Conservation (phyloP, 371 early-diverging fungal genomes). For the Mucor piriformis region DNA sequence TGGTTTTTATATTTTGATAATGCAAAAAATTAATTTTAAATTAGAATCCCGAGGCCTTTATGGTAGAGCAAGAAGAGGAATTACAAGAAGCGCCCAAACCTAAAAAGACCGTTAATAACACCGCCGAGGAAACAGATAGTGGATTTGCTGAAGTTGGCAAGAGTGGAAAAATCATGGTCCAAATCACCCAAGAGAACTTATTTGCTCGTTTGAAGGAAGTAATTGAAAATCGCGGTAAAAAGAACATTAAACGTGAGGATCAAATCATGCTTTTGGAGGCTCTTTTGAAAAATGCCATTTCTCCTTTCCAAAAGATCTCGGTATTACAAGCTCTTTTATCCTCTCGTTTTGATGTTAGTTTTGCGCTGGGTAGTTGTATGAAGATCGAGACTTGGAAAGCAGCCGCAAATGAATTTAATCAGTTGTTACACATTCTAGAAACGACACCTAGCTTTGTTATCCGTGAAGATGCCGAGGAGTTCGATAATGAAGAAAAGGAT, state of each 20-base stretch:
- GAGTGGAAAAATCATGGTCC: constrained; percentile 67
- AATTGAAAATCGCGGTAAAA: constrained; percentile 88
- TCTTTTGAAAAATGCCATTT: constrained; percentile 67
- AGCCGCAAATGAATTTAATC: constrained; percentile 71
- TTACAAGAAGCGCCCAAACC: constrained; percentile 1
- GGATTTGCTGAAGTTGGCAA: constrained; percentile 86
- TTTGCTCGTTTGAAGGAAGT: constrained; percentile 82
- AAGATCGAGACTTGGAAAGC: constrained; percentile 78
- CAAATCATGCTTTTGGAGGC: constrained; percentile 70
- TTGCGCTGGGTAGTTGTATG: constrained; percentile 70
- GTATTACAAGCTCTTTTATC: constrained; percentile 90
- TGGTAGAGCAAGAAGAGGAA: constrained; percentile 52
- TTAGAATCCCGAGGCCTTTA: constrained; percentile 54
- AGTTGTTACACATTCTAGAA: constrained; percentile 76
- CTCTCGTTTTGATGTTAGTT: constrained; percentile 85
- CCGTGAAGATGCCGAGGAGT: constrained; percentile 65
- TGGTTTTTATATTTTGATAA: too few species aligned
- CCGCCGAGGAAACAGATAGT: constrained; percentile 22
- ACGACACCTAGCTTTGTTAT: constrained; percentile 58
- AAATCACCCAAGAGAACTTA: constrained; percentile 67
- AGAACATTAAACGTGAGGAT: constrained; percentile 86
- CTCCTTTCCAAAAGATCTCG: constrained; percentile 81
- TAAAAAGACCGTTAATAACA: background rate
- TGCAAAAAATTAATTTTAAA: background rate
- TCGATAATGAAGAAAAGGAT: constrained; percentile 72